phyloP scores from a whole-genome alignment of 352 stramenopile genomes.

The Thalassiosira livingstoniorum region DNA sequence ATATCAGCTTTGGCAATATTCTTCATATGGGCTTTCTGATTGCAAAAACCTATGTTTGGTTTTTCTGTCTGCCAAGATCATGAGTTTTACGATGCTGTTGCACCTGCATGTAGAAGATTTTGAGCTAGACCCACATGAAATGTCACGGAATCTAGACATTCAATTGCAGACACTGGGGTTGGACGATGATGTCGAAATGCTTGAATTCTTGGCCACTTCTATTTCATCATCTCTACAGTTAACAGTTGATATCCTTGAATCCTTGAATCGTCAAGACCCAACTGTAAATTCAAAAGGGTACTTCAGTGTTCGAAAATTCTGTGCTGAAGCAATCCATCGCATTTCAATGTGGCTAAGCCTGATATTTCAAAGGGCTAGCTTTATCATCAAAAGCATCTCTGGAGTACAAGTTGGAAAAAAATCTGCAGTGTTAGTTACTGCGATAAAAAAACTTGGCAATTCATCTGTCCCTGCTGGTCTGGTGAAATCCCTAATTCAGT shows the following conservation, averaged over 20 bases:
- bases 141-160: constrained; percentile 24
- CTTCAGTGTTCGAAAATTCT: constrained; percentile 17
- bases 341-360: constrained; percentile 45
- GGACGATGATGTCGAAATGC: constrained; percentile 44
- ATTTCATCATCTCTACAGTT: constrained; percentile 44
- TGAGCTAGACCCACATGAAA: constrained; percentile 5
- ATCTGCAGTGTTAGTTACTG: constrained; percentile 9
- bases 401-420: constrained; percentile 13
- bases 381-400: constrained; percentile 19
- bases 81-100: constrained; percentile 38
- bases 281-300: constrained; percentile 38
- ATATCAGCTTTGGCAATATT: constrained; percentile 44
- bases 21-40: too few relatives aligned
- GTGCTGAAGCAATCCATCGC: constrained; percentile 29
- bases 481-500: constrained; percentile 44
- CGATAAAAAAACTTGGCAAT: constrained; percentile 30
- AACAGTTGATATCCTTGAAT: constrained; percentile 25
- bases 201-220: constrained; percentile 44
- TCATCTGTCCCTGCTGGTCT: constrained; percentile 31
- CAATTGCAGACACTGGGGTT: constrained; percentile 35
- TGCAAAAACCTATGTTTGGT: constrained; percentile 46
- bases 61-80: constrained; percentile 49
- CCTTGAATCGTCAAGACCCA: constrained; percentile 26
- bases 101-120: constrained; percentile 40
- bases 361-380: constrained; percentile 40